Evolutionary conservation across 2,329 filamentous ascomycete genomes (phyloP), one percentile per base, ranked within the genome.

Genomic region (Ophiostoma sp.): DNA sequence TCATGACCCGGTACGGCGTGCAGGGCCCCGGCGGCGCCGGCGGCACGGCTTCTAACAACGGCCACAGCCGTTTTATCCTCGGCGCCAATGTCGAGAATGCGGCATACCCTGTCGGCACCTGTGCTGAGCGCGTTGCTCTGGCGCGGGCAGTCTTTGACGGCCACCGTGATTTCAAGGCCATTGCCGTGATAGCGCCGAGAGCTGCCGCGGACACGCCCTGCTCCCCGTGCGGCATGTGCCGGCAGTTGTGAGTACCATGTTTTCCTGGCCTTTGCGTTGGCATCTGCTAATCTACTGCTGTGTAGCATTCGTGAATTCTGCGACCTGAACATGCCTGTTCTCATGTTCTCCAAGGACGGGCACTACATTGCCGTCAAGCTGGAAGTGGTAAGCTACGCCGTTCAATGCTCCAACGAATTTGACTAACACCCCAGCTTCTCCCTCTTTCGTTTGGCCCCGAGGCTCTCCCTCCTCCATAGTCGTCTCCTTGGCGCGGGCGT

Each of bases 51-150:
- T 20, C 33, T 48, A 48, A 2, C 44, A 67, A 17, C 68, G 52
- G 44, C 57, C 64, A 64, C 57, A 70, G 68, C 65, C 69, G 67
- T n/a, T 60, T 71, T 74, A 84, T 93, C 71, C 82, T 85, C 65
- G 95, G 95, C 69, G 93, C 92, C 73, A 97, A 97, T 78, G 88
- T 98, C 72, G 95, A 99, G 81, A 97, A 98, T 78, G 94, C 93
- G 1, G 84, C 90, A 36, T 98, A 96, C 78, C 94, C 95, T 0
- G 94, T 97, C 6, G 93, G 93, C n/a, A 96, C 92, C 2, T 98
- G 95, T 79, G 95, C 95, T 17, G 95, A 99, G 84, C 85, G 94
- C 71, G 92, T 94, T n/a, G 93, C 92, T 1, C 84, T 98, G 74
- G 91, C 87, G 8, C 93, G 89, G 54, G 94, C 94, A 31, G 86